Evolutionary conservation across 2,329 filamentous ascomycete genomes (phyloP).

Genomic region (Aspergillus sp.): DNA sequence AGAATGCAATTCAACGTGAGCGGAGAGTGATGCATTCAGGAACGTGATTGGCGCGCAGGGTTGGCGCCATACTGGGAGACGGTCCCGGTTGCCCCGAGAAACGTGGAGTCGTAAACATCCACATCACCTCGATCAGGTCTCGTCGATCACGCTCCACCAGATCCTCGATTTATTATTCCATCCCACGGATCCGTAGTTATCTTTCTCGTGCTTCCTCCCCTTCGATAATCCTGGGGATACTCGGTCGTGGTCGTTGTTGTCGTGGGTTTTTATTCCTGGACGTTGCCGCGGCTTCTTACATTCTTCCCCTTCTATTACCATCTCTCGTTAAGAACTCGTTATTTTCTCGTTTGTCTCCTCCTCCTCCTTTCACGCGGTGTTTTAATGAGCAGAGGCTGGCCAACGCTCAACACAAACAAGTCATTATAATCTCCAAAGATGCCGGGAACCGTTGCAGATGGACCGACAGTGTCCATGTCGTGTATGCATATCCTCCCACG

Average conservation of each 20-base stretch:
- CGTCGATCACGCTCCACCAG: constrained; percentile 20
- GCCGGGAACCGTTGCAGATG: constrained; percentile 61
- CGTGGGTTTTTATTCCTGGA: not conserved
- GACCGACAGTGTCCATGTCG: constrained; percentile 65
- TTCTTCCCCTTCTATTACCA: not conserved
- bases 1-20: not conserved
- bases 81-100: constrained; percentile 26
- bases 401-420: constrained; percentile 27
- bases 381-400: constrained; percentile 35
- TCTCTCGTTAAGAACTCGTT: not conserved
- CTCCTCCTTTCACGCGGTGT: constrained; percentile 11
- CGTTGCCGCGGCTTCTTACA: not conserved
- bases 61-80: constrained; percentile 8
- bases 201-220: constrained; percentile 3
- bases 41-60: constrained; percentile 1
- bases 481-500: constrained; percentile 47
- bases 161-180: constrained; percentile 11
- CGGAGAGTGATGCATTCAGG: not conserved
- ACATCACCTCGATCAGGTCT: constrained; percentile 13
- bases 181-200: constrained; percentile 5
- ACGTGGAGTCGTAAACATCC: constrained; percentile 26
- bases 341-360: constrained; percentile 6
- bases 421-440: constrained; percentile 41
- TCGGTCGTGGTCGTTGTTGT: not conserved
- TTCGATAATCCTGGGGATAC: constrained; percentile 3